Evolutionary conservation across 2,329 filamentous ascomycete genomes (phyloP).

Genomic region (Aspergillus puulaauensis): DNA sequence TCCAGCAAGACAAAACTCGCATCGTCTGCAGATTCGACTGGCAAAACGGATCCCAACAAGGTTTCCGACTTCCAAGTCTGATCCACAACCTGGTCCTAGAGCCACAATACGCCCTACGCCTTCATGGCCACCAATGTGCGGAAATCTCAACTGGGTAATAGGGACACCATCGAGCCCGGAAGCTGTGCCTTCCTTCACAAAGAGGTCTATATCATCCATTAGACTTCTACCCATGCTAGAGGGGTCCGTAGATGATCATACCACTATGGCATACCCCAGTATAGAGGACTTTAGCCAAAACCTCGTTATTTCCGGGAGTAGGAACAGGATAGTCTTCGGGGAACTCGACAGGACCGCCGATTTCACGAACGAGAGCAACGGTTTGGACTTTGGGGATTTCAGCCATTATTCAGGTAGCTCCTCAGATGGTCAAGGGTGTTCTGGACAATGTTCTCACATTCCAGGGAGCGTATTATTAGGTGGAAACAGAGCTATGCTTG

Average conservation of each 20-base stretch:
- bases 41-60: constrained; percentile 47
- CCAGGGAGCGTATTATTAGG: background rate
- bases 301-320: constrained; percentile 40
- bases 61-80: constrained; percentile 38
- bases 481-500: background rate
- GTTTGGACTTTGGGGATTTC: constrained; percentile 30
- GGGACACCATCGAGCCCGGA: constrained; percentile 40
- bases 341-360: constrained; percentile 43
- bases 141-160: constrained; percentile 44
- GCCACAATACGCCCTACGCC: constrained; percentile 44
- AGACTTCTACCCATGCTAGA: background rate
- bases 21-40: constrained; percentile 44
- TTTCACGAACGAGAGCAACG: constrained; percentile 42
- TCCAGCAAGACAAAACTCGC: constrained; percentile 45
- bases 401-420: background rate
- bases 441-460: background rate
- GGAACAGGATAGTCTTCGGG: constrained; percentile 44
- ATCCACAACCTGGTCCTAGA: constrained; percentile 27
- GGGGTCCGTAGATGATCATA: background rate
- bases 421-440: background rate
- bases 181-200: constrained; percentile 42
- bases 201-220: constrained; percentile 32
- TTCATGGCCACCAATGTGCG: constrained; percentile 49
- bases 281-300: constrained; percentile 47
- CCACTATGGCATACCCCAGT: constrained; percentile 48